Base-by-base conservation (phyloP, 1,284 basidiomycete genomes). In the Malassezia caprae region DNA sequence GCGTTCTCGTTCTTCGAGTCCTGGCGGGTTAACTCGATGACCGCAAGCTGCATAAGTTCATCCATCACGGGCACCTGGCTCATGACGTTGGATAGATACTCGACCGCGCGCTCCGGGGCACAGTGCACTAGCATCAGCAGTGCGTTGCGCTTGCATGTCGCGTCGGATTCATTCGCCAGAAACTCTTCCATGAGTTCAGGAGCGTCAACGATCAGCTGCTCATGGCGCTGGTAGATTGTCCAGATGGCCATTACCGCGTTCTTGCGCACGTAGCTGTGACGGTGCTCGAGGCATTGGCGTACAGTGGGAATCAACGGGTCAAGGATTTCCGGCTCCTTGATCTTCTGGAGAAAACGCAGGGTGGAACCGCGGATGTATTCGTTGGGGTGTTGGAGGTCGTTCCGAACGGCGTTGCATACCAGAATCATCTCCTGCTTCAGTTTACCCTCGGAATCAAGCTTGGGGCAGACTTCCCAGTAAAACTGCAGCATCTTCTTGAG, bases 351-450 rank as follows among this genome's bases (percentile, higher is more conserved):
- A 79, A 94, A 96, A 40, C 94, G 86, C 31, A 99, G 82, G 8
- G 90, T 96, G 32, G 90, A 90, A 48, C 94, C 94, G 35, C 94
- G 88, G 67, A 98, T 96, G 78, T 96, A 99, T 79, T 99, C 94
- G 75, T 99, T 98, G 6, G 94, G 91, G 74, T 98, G 94, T 87
- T 98, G 93, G 53, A 96, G 82, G 79, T 98, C 93, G 77, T 96
- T 96, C 61, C 91, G 87, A 75, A 96, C 90, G 46, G 91, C 91
- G 72, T 96, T 96, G 69, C 93, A 91, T 43, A 98, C 93, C 44
- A 99, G 82, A 71, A 98, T 98, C 94, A 98, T 98, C 79, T 98
- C 94, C 78, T 98, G 94, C 81, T 96, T 96, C 68, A 98, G 79
- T 78, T 96, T 96, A 53, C 94, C 94, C 62, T 83, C 84, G 63